phyloP scores from a whole-genome alignment of 78 protist genomes.

The Parvularia atlantis region DNA sequence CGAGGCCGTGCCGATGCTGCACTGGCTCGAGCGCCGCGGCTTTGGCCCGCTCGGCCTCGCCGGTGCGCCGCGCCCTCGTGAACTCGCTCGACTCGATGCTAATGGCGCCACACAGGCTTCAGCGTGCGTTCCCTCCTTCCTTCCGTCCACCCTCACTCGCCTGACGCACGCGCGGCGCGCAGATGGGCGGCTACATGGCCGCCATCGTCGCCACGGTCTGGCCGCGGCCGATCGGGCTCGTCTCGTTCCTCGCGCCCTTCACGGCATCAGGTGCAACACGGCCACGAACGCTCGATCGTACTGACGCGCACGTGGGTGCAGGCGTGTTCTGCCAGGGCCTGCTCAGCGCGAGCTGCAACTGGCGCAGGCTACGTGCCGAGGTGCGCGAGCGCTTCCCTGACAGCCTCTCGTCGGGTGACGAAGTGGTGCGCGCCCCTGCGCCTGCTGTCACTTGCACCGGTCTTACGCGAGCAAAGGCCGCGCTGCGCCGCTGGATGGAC shows the following conservation, averaged over 20 bases:
- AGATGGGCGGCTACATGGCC: constrained; percentile 5
- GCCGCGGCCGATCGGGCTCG: neutral
- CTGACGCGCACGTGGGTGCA: neutral
- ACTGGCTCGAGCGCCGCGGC: neutral
- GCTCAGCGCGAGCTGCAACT: neutral
- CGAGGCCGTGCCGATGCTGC: neutral
- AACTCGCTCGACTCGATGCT: no score
- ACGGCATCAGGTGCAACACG: no score
- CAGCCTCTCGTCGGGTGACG: no score
- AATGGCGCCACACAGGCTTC: no score
- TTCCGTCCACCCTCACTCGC: neutral
- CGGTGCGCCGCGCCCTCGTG: no score
- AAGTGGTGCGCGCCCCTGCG: neutral
- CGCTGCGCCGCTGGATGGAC: neutral
- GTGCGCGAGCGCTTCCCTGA: neutral
- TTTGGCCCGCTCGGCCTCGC: neutral
- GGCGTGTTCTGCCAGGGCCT: neutral
- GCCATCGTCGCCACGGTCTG: neutral
- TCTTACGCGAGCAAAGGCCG: no score
- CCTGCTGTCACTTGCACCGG: neutral
- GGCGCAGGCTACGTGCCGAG: neutral
- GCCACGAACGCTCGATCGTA: no score
- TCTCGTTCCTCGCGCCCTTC: neutral
- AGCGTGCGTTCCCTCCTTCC: neutral
- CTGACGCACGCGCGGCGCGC: no score